Base-by-base conservation (phyloP, 2,329 filamentous ascomycete species). In the Ophiognomonia clavigignenti-juglandacearum region DNA sequence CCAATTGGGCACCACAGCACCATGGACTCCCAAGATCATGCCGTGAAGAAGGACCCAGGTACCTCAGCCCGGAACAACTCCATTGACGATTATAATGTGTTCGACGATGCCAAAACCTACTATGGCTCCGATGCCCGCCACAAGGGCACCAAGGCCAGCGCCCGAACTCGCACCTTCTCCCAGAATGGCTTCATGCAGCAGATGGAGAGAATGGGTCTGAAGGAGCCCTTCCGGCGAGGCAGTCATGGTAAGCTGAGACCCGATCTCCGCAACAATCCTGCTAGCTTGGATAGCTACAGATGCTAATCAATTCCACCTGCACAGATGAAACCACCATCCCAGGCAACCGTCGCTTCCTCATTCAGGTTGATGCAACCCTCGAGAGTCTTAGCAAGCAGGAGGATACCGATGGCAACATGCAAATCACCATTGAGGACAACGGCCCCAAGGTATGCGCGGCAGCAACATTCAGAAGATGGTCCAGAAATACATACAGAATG, bases 341-440 rank as follows among this genome's bases (percentile, higher is more conserved):
- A 40, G 80, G 86, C 47, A 65, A 68, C 49, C 86, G 88, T 52
- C 85, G 85, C 56, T 96, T 95, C 66, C 77, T 95, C 31, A 83
- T 97, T 63, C 80, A 93, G 57, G 91, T 97, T 59, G 86, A 95
- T 40, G 74, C 81, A 19, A 96, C 91, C 1, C 76, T 96, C 48
- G 78, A 90, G 61, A 84, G 80, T 50, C 75, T 98, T 37, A 75
- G 89, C 52, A 80, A 82, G 31, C 86, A 92, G 56, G 93, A 98
- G 66, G 93, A 98, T 61, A 95, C 91, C 24, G 91, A 98, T 67
- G 75, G 80, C 47, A 96, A 98, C 66, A 88, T 89, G 75, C 91
- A 97, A 66, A 98, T 98, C 64, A 98, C 93, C 24, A 95, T 97
- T 58, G 93, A 97, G 62, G 93, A 98, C 68, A 79, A 81, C 54